phyloP scores from a whole-genome alignment of 148 eudicot genomes.

The Fagopyrum homotropicum region DNA sequence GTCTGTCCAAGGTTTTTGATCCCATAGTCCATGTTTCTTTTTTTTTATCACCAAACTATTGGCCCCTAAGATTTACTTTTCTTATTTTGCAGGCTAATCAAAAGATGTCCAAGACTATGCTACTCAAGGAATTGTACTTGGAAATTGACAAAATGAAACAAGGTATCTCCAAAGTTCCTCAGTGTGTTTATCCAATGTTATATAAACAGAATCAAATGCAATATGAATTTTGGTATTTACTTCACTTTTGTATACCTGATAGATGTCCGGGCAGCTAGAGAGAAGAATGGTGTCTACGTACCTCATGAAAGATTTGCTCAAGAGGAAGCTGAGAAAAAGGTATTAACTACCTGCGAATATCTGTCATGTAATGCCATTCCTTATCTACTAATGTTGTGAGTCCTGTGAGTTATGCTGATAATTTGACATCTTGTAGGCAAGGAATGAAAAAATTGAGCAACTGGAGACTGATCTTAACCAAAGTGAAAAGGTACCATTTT shows the following conservation, averaged over 20 bases:
- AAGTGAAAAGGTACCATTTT: conserved; percentile 44
- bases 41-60: not conserved
- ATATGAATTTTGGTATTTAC: not conserved
- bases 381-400: not conserved
- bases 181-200: not conserved
- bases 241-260: conserved; percentile 11
- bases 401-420: not conserved
- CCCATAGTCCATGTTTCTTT: not conserved
- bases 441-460: conserved; percentile 66
- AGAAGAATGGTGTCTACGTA: conserved; percentile 81
- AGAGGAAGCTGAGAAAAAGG: conserved; percentile 94
- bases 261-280: conserved; percentile 90
- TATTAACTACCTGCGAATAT: not conserved
- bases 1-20: conserved; percentile 20
- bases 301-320: conserved; percentile 66
- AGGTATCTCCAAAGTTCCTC: conserved; percentile 32
- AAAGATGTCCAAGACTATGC: conserved; percentile 59
- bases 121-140: conserved; percentile 71
- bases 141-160: conserved; percentile 87
- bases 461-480: conserved; percentile 61
- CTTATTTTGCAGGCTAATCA: conserved; percentile 57
- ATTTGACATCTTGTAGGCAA: conserved; percentile 35
- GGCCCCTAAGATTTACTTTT: not conserved
- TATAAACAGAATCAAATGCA: not conserved
- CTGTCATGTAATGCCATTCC: not conserved